phyloP scores from a whole-genome alignment of 257 asterid genomes.

The Forsythia viridissima region DNA sequence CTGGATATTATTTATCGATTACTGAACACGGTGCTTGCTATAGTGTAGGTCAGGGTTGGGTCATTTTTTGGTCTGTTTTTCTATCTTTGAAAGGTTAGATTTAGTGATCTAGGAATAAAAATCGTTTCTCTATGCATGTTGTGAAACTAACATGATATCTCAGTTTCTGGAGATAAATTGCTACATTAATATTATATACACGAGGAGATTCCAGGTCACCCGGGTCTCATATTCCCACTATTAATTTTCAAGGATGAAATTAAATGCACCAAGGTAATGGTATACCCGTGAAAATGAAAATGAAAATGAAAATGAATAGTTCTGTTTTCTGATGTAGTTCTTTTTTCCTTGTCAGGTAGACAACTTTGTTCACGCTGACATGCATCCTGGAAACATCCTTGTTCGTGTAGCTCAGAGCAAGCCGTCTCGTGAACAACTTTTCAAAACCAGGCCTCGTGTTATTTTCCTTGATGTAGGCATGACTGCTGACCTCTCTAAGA shows the following conservation, averaged over 20 bases:
- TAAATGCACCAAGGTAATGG: neutral
- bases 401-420: conserved; percentile 56
- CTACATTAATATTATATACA: neutral
- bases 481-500: conserved; percentile 83
- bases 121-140: neutral
- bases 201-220: neutral
- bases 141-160: neutral
- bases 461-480: conserved; percentile 81
- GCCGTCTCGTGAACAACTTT: conserved; percentile 53
- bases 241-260: neutral
- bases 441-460: conserved; percentile 70
- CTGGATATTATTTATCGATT: neutral
- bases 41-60: neutral
- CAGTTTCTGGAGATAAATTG: neutral
- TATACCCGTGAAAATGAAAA: neutral
- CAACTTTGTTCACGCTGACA: conserved; percentile 83
- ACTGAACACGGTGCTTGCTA: neutral
- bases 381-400: conserved; percentile 91
- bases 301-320: neutral
- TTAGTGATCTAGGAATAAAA: neutral
- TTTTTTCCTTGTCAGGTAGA: conserved; percentile 57
- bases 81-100: neutral
- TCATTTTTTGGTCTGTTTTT: neutral
- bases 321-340: conserved; percentile 15
- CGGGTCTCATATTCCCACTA: neutral